Evolutionary conservation across 495 filamentous ascomycete species (phyloP).

Genomic region (Aspergillus avenaceus): DNA sequence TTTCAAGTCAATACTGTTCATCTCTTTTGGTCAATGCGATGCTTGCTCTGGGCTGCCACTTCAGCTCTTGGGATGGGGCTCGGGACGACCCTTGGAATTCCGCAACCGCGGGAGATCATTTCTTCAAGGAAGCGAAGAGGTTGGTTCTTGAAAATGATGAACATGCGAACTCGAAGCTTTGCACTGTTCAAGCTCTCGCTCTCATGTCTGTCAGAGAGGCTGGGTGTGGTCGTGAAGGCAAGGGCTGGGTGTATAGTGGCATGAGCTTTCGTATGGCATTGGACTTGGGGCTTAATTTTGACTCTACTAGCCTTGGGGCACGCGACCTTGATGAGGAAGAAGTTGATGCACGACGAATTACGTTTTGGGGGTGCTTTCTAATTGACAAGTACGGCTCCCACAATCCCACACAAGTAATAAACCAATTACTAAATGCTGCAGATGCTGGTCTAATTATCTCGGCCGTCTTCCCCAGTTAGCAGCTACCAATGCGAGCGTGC

Average conservation of each 20-base stretch:
- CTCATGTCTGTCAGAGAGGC: conserved; percentile 97
- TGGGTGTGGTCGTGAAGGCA: conserved; percentile 89
- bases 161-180: conserved; percentile 82
- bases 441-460: conserved; percentile 97
- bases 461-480: conserved; percentile 87
- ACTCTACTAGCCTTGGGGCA: conserved; percentile 59
- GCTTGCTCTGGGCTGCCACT: conserved; percentile 94
- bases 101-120: conserved; percentile 90
- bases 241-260: conserved; percentile 96
- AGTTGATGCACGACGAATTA: conserved; percentile 82
- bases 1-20: conserved; percentile 71
- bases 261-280: conserved; percentile 99
- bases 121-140: conserved; percentile 92
- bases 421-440: conserved; percentile 25
- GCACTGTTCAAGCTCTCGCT: conserved; percentile 92
- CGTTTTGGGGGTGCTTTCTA: conserved; percentile 97
- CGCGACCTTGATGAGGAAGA: conserved; percentile 73
- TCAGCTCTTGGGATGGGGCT: conserved; percentile 71
- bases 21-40: conserved; percentile 91
- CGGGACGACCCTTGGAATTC: conserved; percentile 66
- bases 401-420: neutral
- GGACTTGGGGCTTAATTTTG: conserved; percentile 90
- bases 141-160: conserved; percentile 88
- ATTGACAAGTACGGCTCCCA: conserved; percentile 73
- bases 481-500: conserved; percentile 69